phyloP scores from a whole-genome alignment of 164 flowering plant species.

The Sextonia rubra region DNA sequence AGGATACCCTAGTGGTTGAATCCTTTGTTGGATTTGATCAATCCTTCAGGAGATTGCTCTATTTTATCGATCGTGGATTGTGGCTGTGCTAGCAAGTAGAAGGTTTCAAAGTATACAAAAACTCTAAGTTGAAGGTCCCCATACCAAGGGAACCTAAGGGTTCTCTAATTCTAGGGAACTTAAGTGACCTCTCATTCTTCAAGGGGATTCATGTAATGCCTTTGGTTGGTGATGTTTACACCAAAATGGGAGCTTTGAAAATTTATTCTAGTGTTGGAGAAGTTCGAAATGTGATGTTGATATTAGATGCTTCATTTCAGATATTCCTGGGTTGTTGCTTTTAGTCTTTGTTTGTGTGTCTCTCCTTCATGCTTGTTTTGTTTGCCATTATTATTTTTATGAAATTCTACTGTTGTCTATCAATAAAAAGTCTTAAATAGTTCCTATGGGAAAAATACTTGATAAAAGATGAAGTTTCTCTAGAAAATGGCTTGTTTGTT shows the following conservation, averaged over 20 bases:
- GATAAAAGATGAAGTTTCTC: no score
- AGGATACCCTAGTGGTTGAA: no score
- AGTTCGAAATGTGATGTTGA: neutral
- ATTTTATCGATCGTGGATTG: no score
- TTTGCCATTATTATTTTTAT: neutral
- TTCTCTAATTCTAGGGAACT: no score
- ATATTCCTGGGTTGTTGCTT: neutral
- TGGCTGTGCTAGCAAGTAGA: no score
- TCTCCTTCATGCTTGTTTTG: neutral
- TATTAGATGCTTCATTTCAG: neutral
- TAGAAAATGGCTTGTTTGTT: neutral
- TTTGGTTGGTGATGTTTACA: neutral
- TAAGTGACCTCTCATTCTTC: neutral
- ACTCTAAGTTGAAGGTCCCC: no score
- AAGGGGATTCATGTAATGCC: neutral
- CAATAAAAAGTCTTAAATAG: neutral
- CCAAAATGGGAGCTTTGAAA: neutral
- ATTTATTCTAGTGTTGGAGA: neutral
- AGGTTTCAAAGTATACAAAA: no score
- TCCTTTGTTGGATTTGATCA: no score
- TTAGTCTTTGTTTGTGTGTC: neutral
- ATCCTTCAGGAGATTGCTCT: no score
- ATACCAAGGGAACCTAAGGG: no score
- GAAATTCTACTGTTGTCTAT: neutral
- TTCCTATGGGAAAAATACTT: neutral